phyloP scores from a whole-genome alignment of 768 basidiomycete species.

The Suillus brevipes region DNA sequence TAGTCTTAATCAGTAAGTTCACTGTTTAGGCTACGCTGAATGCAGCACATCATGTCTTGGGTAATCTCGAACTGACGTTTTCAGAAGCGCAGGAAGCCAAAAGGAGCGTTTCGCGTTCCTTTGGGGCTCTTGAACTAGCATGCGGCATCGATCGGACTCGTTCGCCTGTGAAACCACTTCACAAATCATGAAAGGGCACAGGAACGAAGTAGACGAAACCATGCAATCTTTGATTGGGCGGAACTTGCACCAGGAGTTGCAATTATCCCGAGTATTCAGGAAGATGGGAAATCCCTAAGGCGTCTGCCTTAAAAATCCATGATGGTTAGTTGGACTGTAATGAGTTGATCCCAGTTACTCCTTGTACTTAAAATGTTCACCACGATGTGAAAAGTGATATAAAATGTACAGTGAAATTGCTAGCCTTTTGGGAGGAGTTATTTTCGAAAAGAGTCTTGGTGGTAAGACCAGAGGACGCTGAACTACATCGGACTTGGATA shows the following conservation, averaged over 20 bases:
- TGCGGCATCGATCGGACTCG: background rate
- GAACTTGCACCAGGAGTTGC: background rate
- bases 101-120: too few species aligned
- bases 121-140: conserved; percentile 15
- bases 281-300: conserved; percentile 17
- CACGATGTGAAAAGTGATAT: background rate
- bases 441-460: too few species aligned
- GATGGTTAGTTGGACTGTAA: background rate
- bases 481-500: background rate
- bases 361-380: background rate
- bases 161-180: conserved; percentile 8
- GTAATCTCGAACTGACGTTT: too few species aligned
- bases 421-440: too few species aligned
- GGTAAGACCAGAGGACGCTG: too few species aligned
- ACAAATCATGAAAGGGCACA: conserved; percentile 15
- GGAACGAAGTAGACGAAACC: background rate
- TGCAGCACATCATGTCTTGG: too few species aligned
- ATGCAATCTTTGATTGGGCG: conserved; percentile 11
- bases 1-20: too few species aligned
- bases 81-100: too few species aligned
- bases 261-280: background rate
- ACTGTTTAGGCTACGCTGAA: too few species aligned
- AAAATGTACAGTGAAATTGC: too few species aligned
- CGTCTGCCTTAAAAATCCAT: conserved; percentile 10
- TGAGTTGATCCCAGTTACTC: conserved; percentile 1